Evolutionary conservation across 2,329 filamentous ascomycete genomes (phyloP).

Genomic region (Xylaria sp.): DNA sequence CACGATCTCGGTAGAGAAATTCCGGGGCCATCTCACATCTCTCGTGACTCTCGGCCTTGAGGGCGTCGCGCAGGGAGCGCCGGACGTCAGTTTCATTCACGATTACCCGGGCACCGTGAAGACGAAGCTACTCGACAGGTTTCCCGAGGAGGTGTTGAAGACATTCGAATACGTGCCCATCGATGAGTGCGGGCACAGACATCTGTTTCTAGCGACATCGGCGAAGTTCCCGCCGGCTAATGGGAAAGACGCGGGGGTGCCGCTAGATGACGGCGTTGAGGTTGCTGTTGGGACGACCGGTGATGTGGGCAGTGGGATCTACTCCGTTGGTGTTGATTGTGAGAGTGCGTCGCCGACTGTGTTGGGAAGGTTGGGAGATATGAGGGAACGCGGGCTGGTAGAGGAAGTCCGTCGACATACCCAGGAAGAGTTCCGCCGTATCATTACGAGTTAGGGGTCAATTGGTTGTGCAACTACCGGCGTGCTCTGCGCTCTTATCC

Average conservation of each 20-base stretch:
- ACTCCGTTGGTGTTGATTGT: slow-evolving; percentile 22
- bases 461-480: not conserved
- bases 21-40: slow-evolving; percentile 21
- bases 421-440: slow-evolving; percentile 20
- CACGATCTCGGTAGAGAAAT: slow-evolving; percentile 3
- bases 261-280: not conserved
- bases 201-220: slow-evolving; percentile 23
- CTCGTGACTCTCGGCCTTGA: slow-evolving; percentile 26
- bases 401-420: slow-evolving; percentile 21
- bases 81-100: slow-evolving; percentile 24
- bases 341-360: slow-evolving; percentile 7
- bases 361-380: not conserved
- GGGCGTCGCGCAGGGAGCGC: slow-evolving; percentile 5
- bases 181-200: slow-evolving; percentile 21
- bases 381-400: slow-evolving; percentile 15
- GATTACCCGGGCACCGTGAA: slow-evolving; percentile 25
- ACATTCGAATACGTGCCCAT: slow-evolving; percentile 13
- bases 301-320: slow-evolving; percentile 16
- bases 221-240: slow-evolving; percentile 19
- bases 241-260: not conserved
- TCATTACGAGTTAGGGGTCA: not conserved
- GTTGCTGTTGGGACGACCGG: slow-evolving; percentile 20
- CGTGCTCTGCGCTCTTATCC: not conserved
- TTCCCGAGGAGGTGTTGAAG: slow-evolving; percentile 18
- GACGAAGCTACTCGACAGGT: slow-evolving; percentile 18